Evolutionary conservation across 2,329 filamentous ascomycete species (phyloP).

Genomic region (Elsinoe fawcettii): DNA sequence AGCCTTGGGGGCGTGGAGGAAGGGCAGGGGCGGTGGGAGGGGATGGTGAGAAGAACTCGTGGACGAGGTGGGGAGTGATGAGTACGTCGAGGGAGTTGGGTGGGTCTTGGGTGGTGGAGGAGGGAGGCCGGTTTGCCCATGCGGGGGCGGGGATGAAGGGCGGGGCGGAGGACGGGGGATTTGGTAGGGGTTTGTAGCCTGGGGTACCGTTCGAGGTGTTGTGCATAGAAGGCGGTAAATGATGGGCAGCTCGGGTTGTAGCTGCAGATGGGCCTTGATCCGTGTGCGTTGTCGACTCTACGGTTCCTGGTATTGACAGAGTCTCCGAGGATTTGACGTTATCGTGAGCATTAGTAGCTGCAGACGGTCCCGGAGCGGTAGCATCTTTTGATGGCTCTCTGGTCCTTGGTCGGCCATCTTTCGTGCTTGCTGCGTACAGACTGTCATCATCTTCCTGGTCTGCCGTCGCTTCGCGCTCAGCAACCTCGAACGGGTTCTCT

Average conservation of each 20-base stretch:
- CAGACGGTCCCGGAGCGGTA: too few species aligned
- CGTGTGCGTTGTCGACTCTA: too few species aligned
- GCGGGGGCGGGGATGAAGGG: not conserved
- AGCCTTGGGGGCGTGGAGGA: not conserved
- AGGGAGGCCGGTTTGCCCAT: not conserved
- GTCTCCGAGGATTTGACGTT: too few species aligned
- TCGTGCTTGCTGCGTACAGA: conserved; percentile 1
- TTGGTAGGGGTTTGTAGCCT: not conserved
- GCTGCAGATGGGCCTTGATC: too few species aligned
- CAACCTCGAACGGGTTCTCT: conserved; percentile 7
- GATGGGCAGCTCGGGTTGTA: too few species aligned
- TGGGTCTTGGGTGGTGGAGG: not conserved
- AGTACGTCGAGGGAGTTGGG: not conserved
- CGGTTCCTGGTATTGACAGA: too few species aligned
- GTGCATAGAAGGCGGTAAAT: too few species aligned
- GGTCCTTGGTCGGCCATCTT: not conserved
- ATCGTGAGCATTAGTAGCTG: too few species aligned
- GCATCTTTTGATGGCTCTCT: not conserved
- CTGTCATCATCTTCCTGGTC: not conserved
- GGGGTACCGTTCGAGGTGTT: not conserved
- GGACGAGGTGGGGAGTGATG: not conserved
- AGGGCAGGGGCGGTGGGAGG: not conserved
- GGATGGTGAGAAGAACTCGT: conserved; percentile 9
- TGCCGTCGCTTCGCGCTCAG: not conserved
- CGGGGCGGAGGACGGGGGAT: not conserved